Base-by-base conservation (phyloP, 305 asterid genomes). In the Solanum chacoense region DNA sequence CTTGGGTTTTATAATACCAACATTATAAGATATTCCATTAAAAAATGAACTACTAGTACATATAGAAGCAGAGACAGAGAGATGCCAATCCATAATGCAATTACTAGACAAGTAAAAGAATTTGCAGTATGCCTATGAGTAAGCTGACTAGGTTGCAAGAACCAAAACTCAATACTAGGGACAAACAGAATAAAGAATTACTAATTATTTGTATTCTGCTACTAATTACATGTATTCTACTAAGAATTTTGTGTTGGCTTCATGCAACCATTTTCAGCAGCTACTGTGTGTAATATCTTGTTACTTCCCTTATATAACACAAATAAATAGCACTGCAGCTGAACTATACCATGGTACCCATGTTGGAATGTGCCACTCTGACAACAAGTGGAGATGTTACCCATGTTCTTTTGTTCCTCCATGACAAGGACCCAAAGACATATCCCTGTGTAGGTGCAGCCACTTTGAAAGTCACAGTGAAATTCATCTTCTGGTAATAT, bases 371-470 rank as follows among this genome's bases (percentile, higher is more conserved):
- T 37, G 91, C 31, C 37, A 90, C 91, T 45, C 96, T 91, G 26
- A 93, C 96, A 86, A 96, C 98, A 87, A 97, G 87, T 16, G 98
- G 98, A 31, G 93, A 92, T 79, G 93, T 93, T 77, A 96, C 96
- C 96, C 95, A 88, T 20, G 92, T 87, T 76, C 59, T 90, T 45
- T 87, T 93, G 87, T 88, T 96, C 93, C 97, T 95, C 99, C 99
- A 97, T 50, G 98, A 89, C 90, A 97, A 91, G 11, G 94, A 96
- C 87, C 99, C 99, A 69, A 97, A 97, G 67, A 92, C 95, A 90
- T 96, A 96, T 31, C 94, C 96, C 34, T 89, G 90, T 12, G 93
- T 16, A 1, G 98, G 98, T 50, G 90, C 94, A 88, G 89, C 90
- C 72, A 92, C 95, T 93, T 94, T 94, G 85, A 97, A 97, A 59